A percentile compares a stretch with the other conserved stretches of the same genome.
Evolutionary conservation across 345 rosid species (phyloP).

Genomic region (Geranium brycei): DNA sequence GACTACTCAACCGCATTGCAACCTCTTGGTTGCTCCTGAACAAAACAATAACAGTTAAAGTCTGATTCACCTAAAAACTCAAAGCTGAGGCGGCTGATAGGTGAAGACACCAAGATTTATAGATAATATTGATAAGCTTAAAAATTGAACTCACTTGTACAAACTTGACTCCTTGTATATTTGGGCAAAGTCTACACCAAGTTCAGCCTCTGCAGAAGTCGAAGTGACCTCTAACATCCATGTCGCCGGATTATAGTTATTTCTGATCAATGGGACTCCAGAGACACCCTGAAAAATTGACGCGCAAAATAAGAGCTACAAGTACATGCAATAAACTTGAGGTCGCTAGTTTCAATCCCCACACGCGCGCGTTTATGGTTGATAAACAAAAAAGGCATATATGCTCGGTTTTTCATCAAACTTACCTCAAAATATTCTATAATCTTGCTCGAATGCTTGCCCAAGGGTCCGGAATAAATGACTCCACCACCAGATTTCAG

Average conservation of each 20-base stretch:
- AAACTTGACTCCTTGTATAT: constrained; percentile 20
- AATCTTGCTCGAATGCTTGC: constrained; percentile 37
- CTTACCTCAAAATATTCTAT: constrained; percentile 44
- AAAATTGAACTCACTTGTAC: constrained; percentile 3
- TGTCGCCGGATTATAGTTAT: constrained; percentile 38
- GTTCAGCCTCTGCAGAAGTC: constrained; percentile 18
- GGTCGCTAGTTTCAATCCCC: too few relatives aligned
- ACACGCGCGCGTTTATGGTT: too few relatives aligned
- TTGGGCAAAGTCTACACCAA: constrained; percentile 19
- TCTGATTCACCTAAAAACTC: too few relatives aligned
- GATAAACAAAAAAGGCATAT: too few relatives aligned
- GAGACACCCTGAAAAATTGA: constrained; percentile 14
- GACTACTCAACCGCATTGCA: constrained; percentile 12
- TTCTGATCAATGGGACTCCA: constrained; percentile 28
- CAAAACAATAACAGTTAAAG: too few relatives aligned
- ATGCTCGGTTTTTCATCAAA: not conserved
- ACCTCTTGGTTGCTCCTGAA: constrained; percentile 15
- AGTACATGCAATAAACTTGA: too few relatives aligned
- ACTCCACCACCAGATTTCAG: constrained; percentile 48
- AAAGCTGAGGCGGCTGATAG: not conserved
- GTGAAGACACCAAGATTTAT: too few relatives aligned
- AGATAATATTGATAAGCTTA: too few relatives aligned
- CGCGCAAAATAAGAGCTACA: too few relatives aligned
- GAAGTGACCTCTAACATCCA: constrained; percentile 39
- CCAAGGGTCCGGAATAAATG: constrained; percentile 43